Base-by-base conservation (phyloP, 2,329 filamentous ascomycete genomes). In the Colletotrichum sojae region DNA sequence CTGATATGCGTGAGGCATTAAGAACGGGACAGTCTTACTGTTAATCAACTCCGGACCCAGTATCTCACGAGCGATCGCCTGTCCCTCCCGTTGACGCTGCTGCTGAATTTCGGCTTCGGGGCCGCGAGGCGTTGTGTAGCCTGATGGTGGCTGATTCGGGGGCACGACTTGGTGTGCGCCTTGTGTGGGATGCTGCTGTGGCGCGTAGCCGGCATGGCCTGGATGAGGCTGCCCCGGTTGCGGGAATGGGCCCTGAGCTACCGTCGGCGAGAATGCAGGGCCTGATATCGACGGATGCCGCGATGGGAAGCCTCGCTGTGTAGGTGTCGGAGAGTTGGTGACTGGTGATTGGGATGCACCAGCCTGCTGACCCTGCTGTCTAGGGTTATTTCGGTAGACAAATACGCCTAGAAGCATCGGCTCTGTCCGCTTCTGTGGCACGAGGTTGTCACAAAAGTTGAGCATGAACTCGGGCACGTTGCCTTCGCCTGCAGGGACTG, bases 391-490 rank as follows among this genome's bases (percentile, higher is more conserved):
- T 43, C 92, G 89, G 71, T 97, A 93, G 4, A 98, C 94, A 71
- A 98, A 92, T 1, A 95, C 92, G 22, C 95, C 89, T 9, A 98
- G 84, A 43, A 99, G 83, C 82, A 96, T 89, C 1, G 93, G 90
- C 73, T 97, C 92, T 0, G 90, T 85, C 16, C 92, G 87, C 2
- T 88, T 88, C 67, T 89, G 86, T 52, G 95, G 93, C 39, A 98
- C 88, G 36, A 89, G 89, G 78, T 95, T 95, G 74, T 95, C 92
- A 71, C 94, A 91, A n/a, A 98, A 87, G 75, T 97, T 92, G 70
- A 94, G 89, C 79, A 98, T 90, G 75, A 98, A 97, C 71, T 95
- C 93, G 0, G 96, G 95, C 51, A 95, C 88, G 57, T 88, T 88
- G 40, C 84, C 85, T 27, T 89, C 85, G 27, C 93, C 94, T 5